A percentile compares a stretch with the other conserved stretches of the same genome.
These are phyloP conservation scores for Rhynchosporium secalis DNA, from an alignment of 2,329 filamentous ascomycete species.

Conservation along the genomic window DNA sequence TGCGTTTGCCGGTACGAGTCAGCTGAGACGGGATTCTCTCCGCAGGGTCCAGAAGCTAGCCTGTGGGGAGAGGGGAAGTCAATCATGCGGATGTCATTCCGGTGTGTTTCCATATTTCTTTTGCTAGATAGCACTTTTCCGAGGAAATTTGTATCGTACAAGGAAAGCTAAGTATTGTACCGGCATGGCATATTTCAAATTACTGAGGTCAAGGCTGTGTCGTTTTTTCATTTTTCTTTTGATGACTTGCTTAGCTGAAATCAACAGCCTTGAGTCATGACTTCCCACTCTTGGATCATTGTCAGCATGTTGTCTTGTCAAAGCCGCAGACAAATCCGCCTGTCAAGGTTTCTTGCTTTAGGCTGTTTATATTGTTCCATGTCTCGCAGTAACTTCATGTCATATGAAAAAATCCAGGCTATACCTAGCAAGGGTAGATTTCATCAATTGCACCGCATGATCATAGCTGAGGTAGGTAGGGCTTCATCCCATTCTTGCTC, in stretches of 20 bases:
- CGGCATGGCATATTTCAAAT: background rate
- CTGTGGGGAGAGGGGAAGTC: background rate
- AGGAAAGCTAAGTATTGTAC: background rate
- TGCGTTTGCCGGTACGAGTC: background rate
- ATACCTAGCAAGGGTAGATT: too few relatives aligned
- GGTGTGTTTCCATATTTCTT: background rate
- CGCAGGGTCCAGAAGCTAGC: background rate
- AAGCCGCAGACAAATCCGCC: too few relatives aligned
- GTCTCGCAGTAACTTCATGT: too few relatives aligned
- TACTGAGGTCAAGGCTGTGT: background rate
- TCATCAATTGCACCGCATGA: too few relatives aligned
- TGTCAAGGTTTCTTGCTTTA: too few relatives aligned
- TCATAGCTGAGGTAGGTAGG: too few relatives aligned
- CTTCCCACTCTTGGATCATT: background rate
- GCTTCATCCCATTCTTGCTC: too few relatives aligned
- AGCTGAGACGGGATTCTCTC: slow-evolving; percentile 8
- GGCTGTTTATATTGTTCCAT: too few relatives aligned
- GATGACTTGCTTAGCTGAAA: background rate
- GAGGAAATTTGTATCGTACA: background rate
- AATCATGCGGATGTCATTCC: slow-evolving; percentile 1
- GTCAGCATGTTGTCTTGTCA: too few relatives aligned
- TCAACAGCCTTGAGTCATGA: background rate
- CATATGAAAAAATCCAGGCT: too few relatives aligned
- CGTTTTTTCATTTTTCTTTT: slow-evolving; percentile 8
- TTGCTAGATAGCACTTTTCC: background rate